Evolutionary conservation across 2,329 filamentous ascomycete genomes (phyloP), one percentile per base, ranked within the genome.

Genomic region (Penicillium palitans): DNA sequence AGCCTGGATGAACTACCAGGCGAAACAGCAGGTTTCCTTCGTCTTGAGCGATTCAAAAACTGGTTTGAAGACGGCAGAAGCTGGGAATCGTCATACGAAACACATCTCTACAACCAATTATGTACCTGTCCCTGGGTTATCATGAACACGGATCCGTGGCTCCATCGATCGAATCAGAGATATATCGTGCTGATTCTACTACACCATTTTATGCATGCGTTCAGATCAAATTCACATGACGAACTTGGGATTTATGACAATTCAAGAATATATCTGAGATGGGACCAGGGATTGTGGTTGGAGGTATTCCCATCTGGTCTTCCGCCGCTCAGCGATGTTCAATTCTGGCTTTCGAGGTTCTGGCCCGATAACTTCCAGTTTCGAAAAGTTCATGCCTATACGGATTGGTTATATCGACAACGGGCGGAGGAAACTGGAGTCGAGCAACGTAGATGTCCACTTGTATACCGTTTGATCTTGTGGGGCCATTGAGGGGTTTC

Each of bases 11-110:
- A 33, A 5, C 6, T 52, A 1, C 27, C n/a, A 4, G 54, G 57
- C n/a, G 8, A 0, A 13, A 48, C 57, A 15, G 57, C 57, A 2
- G 6, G 13, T 2, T 25, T 48, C 6, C 57, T 59, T 9, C 57
- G 57, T 6, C 29, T 44, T 6, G 19, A 57, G 0, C 29, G 57
- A 19, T 59, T 29, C 29, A 29, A 45, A 21, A 2, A 49, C 15
- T 59, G 57, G 57, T 59, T 48, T 12, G 13, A 37, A 4, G 37
- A 47, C 1, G 54, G 42, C 3, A 4, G 10, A 4, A 27, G 17
- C 25, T 57, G 53, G 53, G 19, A 48, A 52, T 51, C 47, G 15
- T 8, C 3, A 19, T 59, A 57, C n/a, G 41, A 33, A 21, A 21
- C 21, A 8, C 33, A 35, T 27, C 33, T 31, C 33, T n/a, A 19